Evolutionary conservation across 2,329 filamentous ascomycete species (phyloP).

Genomic region (Esteya vermicola): DNA sequence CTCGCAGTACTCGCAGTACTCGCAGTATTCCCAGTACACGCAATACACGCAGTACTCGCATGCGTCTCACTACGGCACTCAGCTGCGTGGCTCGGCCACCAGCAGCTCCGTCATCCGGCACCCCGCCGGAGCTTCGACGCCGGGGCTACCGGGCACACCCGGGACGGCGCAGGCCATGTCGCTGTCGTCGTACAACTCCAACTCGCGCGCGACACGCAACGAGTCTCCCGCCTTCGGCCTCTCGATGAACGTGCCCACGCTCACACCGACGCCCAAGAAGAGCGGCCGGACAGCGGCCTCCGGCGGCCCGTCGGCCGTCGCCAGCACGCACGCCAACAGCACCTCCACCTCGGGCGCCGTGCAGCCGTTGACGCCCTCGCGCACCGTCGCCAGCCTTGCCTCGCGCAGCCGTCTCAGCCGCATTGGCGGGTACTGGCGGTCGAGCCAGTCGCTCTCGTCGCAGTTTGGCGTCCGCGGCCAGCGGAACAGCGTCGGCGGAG

Average conservation of each 20-base stretch:
- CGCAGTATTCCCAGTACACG: too few species aligned
- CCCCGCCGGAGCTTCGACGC: too few species aligned
- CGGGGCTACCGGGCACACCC: too few species aligned
- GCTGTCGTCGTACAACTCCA: conserved; percentile 69
- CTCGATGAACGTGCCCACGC: conserved; percentile 39
- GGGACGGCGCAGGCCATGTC: too few species aligned
- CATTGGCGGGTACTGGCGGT: conserved; percentile 46
- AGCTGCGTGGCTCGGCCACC: too few species aligned
- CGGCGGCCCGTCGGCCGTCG: conserved; percentile 13
- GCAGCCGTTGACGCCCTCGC: conserved; percentile 7
- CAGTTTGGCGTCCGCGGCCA: conserved; percentile 38
- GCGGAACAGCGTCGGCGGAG: too few species aligned
- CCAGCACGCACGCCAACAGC: too few species aligned
- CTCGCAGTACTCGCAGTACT: too few species aligned
- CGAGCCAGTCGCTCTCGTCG: conserved; percentile 22
- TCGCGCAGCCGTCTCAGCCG: conserved; percentile 37
- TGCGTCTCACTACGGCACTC: too few species aligned
- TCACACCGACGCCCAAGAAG: conserved; percentile 35
- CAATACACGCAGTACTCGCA: too few species aligned
- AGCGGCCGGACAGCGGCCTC: conserved; percentile 16
- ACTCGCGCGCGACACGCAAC: conserved; percentile 56
- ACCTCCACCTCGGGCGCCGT: too few species aligned
- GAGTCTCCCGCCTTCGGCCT: conserved; percentile 41
- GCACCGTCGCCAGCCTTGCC: conserved; percentile 13
- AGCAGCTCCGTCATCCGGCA: too few species aligned